phyloP scores from a whole-genome alignment of 2,329 filamentous ascomycete genomes.

The Hymenoscyphus scutula region DNA sequence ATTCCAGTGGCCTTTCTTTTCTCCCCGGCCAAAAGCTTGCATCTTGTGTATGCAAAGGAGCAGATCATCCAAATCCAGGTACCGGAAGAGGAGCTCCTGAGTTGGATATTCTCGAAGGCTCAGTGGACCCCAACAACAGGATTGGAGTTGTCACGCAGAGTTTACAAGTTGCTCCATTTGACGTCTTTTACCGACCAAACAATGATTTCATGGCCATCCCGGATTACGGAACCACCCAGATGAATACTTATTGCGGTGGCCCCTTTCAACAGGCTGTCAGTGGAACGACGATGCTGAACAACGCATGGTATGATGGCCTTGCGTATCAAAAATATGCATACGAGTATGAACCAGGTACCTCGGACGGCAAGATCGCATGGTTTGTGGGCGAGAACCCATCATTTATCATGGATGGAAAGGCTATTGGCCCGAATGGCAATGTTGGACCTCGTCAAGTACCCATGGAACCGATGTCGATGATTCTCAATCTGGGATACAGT shows the following conservation, averaged over 20 bases:
- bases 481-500: conserved; percentile 53
- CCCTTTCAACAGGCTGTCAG: conserved; percentile 56
- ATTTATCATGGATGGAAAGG: conserved; percentile 50
- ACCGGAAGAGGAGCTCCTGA: conserved; percentile 65
- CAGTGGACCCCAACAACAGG: conserved; percentile 39
- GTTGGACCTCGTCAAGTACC: conserved; percentile 47
- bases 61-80: conserved; percentile 64
- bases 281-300: conserved; percentile 53
- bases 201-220: conserved; percentile 51
- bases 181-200: conserved; percentile 49
- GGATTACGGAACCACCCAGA: conserved; percentile 45
- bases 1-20: conserved; percentile 60
- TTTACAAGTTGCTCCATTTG: conserved; percentile 40
- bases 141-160: conserved; percentile 40
- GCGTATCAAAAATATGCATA: conserved; percentile 55
- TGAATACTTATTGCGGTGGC: conserved; percentile 53
- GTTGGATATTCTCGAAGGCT: conserved; percentile 68
- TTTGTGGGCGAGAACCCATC: conserved; percentile 50
- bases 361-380: conserved; percentile 47
- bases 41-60: conserved; percentile 60
- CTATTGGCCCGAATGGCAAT: conserved; percentile 54
- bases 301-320: conserved; percentile 52
- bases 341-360: conserved; percentile 50
- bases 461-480: conserved; percentile 52
- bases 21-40: conserved; percentile 68